Conservation (phyloP, 129 eudicot genomes). For the Pittosporum tobira region DNA sequence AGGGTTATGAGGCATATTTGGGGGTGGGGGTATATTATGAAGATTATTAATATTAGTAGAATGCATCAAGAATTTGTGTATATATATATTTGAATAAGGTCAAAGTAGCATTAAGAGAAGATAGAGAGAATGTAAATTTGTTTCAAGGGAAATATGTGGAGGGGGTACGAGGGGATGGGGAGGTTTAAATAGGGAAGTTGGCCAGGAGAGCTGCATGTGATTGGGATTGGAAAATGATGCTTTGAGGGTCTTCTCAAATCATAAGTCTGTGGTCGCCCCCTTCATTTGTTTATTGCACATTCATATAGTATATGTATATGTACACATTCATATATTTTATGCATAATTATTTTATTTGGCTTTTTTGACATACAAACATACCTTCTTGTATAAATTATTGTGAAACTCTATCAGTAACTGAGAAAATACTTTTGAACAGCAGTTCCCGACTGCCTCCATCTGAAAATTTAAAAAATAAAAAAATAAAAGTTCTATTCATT, state of each 20-base stretch:
- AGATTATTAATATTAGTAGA: slow-evolving; percentile 2
- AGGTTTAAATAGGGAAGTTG: slow-evolving; percentile 24
- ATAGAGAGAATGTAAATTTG: slow-evolving; percentile 4
- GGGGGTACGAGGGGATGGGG: slow-evolving; percentile 8
- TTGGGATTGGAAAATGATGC: slow-evolving; percentile 18
- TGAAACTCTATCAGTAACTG: neutral
- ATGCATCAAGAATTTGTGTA: slow-evolving; percentile 10
- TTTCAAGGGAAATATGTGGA: slow-evolving; percentile 15
- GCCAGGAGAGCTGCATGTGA: slow-evolving; percentile 19
- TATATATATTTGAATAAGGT: neutral
- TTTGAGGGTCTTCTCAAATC: slow-evolving; percentile 17
- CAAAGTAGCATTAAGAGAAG: slow-evolving; percentile 11
- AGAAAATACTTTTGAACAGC: neutral
- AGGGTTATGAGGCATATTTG: slow-evolving; percentile 9
- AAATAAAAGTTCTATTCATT: no score
- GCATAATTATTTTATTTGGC: neutral
- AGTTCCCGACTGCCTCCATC: no score
- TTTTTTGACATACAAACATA: neutral
- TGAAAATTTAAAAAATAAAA: no score
- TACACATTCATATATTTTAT: neutral
- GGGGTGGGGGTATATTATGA: no score
- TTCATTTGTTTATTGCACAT: no score
- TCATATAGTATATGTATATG: neutral
- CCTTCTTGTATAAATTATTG: neutral
- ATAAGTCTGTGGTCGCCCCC: slow-evolving; percentile 13